Evolutionary conservation across 2,329 filamentous ascomycete species (phyloP), one percentile per base, ranked within the genome.

Genomic region (Huntiella savannae): DNA sequence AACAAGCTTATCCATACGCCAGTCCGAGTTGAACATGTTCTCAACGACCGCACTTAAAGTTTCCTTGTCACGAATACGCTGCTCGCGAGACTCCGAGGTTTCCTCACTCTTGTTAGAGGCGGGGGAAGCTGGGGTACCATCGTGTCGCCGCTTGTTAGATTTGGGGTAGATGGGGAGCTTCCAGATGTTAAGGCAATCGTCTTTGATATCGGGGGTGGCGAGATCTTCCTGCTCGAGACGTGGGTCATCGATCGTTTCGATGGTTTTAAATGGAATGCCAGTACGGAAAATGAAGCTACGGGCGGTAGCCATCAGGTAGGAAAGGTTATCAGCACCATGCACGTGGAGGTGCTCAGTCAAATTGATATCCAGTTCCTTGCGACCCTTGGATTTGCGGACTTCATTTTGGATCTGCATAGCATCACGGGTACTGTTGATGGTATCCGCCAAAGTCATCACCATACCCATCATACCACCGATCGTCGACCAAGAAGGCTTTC

Each of bases 221-320:
- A 57, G 55, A 2, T 52, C 36, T 12, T 55, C 46, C n/a, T 53
- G 50, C 2, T 52, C 50, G 4, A 53, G 45, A 6, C 64, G 59
- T 4, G 63, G 60, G 45, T 71, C 66, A 7, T 62, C 54, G 36
- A 65, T 62, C 42, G 82, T 71, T 60, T 98, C 91, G 51, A 75
- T 68, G 1, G 79, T 69, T 32, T 64, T 65, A n/a, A 95, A 62
- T 0, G 80, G 79, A 57, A 93, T 70, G 0, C 83, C 79, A 54
- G 83, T 86, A 34, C 91, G 73, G 55, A 95, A 88, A 43, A 96
- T 75, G 60, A 94, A 94, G 32, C 78, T 68, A 40, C 91, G 73
- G 12, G 81, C 79, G 0, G 86, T 83, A n/a, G 85, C 87, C 48
- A 98, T 61, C 4, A 75, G 70, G 56, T 95, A 80, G 40, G 77